Percentiles rank a stretch among this genome's conserved stretches.
Evolutionary conservation across 805 yeast species (phyloP).

Genomic region (Candida glaebosa): DNA sequence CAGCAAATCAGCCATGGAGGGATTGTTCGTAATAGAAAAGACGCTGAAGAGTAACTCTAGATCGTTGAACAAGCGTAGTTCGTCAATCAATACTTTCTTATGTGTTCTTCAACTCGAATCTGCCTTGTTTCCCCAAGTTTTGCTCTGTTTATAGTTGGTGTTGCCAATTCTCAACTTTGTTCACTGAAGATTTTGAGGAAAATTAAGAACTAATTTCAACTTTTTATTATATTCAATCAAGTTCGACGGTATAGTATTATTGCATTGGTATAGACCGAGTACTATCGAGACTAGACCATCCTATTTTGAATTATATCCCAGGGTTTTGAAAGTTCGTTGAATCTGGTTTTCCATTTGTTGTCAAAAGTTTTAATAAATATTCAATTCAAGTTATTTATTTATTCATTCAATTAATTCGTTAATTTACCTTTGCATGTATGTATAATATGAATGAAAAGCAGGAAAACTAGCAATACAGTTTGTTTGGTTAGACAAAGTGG

Average conservation of each 20-base stretch:
- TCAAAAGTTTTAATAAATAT: not conserved
- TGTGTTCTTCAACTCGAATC: no score
- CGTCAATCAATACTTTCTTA: no score
- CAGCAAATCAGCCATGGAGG: not conserved
- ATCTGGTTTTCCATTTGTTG: not conserved
- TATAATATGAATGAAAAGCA: no score
- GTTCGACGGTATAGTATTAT: not conserved
- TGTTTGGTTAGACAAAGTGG: not conserved
- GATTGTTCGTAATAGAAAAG: no score
- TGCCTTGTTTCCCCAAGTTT: not conserved
- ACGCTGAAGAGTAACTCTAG: no score
- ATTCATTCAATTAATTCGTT: not conserved
- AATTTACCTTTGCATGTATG: not conserved
- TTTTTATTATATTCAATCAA: not conserved
- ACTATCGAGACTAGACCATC: not conserved
- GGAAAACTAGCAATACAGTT: no score
- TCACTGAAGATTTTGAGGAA: constrained; percentile 1
- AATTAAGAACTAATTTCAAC: not conserved
- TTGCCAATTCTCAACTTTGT: not conserved
- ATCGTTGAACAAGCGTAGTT: not conserved
- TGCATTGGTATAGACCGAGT: not conserved
- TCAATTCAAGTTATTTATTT: not conserved
- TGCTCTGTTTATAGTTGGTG: not conserved
- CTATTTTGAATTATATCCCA: not conserved
- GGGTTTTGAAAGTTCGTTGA: not conserved